Evolutionary conservation across 2,329 filamentous ascomycete species (phyloP).

Genomic region (Fonsecaea monophora): DNA sequence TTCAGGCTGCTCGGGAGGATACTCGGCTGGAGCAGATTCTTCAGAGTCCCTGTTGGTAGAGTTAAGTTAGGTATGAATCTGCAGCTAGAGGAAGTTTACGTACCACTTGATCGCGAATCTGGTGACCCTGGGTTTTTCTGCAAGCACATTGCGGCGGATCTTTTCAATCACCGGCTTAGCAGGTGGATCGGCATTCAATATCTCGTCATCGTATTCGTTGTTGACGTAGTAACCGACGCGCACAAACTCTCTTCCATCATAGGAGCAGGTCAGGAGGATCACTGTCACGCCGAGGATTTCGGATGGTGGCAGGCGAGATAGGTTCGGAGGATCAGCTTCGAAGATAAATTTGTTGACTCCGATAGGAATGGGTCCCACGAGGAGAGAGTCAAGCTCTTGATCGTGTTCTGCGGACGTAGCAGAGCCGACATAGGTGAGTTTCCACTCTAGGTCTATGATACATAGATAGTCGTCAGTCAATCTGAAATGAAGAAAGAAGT

Average conservation of each 20-base stretch:
- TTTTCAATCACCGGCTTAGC: conserved; percentile 91
- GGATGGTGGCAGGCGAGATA: conserved; percentile 86
- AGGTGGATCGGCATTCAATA: conserved; percentile 86
- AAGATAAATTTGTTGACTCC: conserved; percentile 99
- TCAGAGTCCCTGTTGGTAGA: conserved; percentile 80
- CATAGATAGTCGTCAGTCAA: conserved; percentile 15
- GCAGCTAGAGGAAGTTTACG: conserved; percentile 40
- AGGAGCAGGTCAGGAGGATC: conserved; percentile 93
- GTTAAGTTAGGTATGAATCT: not conserved
- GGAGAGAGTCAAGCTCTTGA: conserved; percentile 94
- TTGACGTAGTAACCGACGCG: conserved; percentile 99
- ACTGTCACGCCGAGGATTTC: conserved; percentile 98
- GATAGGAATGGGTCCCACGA: conserved; percentile 95
- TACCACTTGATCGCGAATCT: conserved; percentile 99
- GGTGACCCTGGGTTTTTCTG: conserved; percentile 96
- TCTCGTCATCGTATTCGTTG: conserved; percentile 96
- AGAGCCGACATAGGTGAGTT: conserved; percentile 97
- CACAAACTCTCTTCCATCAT: conserved; percentile 95
- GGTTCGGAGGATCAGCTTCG: conserved; percentile 91
- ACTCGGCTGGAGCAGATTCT: conserved; percentile 92
- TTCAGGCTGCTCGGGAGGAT: conserved; percentile 95
- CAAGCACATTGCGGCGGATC: conserved; percentile 88
- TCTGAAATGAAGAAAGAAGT: not conserved
- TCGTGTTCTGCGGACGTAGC: conserved; percentile 97
- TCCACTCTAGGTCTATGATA: conserved; percentile 90